Base-by-base conservation (phyloP, 441 rosid species). In the Populus hybrid region DNA sequence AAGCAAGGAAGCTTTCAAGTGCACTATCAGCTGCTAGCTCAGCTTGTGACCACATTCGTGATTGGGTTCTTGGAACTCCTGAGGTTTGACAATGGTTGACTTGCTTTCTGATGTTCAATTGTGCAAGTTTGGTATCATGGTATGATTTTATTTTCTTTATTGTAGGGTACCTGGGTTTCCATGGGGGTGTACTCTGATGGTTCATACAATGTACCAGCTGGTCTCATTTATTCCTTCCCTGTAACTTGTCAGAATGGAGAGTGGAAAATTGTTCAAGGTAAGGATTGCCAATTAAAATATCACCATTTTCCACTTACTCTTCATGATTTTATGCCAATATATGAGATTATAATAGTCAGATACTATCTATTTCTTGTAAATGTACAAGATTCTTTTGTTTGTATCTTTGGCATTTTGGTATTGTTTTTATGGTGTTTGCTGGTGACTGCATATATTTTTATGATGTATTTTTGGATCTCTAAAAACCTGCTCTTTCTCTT, bases 31-130 rank as follows among this genome's bases (percentile, higher is more conserved):
- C 97, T 81, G 99, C 96, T 68, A 93, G 95, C 83, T 87, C 96
- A 74, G 98, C 99, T 64, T 92, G 99, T 81, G 97, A 92, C 79
- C 99, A 93, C 81, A 88, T 92, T 59, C 97, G 89, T 70, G 93
- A 95, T 83, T 95, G 98, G 99, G 97, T 95, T 82, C 91, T 93
- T 81, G 98, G 96, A 87, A 93, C 98, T 75, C 94, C 97, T 33
- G 91, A 93, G 96, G 99, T 95, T 72, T 24, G 72, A 29, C 35
- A 38, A 68, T 72, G 63, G 56, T 72, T 68, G 21, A 5, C 71
- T 14, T 71, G 16, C 12, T 9, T 14, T 33, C 1, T 74, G 42
- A 1, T 72, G n/a, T 68, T 67, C 64, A 26, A 26, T 6, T 72
- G 28, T 10, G 12, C 20, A 11, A 23, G 67, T 71, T 6, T 12